Conservation (phyloP, 2,329 filamentous ascomycete genomes). For the Hymenoscyphus albidus region DNA sequence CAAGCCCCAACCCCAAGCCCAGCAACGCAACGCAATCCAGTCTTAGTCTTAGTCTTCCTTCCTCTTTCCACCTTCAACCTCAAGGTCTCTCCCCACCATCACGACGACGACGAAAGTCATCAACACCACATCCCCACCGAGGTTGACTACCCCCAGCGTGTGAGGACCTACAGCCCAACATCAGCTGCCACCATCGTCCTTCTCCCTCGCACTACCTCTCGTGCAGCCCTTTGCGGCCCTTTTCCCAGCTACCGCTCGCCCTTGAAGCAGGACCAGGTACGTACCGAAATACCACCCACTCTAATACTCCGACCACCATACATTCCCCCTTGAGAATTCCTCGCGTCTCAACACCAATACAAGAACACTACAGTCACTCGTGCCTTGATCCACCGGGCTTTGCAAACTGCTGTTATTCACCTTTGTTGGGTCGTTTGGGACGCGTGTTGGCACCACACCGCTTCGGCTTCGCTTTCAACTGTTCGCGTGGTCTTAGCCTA, state of each 20-base stretch:
- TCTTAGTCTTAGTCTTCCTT: neutral
- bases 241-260: neutral
- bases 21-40: neutral
- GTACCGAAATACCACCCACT: neutral
- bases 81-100: slow-evolving; percentile 9
- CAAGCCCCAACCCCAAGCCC: neutral
- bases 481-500: neutral
- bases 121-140: neutral
- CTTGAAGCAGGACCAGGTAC: neutral
- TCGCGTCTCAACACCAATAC: neutral
- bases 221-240: neutral
- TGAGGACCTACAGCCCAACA: neutral
- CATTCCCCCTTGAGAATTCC: neutral
- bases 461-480: neutral
- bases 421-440: neutral
- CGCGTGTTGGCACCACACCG: neutral
- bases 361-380: neutral
- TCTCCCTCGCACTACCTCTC: neutral
- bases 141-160: neutral
- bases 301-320: neutral
- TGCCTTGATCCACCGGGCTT: neutral
- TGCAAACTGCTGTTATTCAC: neutral
- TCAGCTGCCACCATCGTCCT: neutral
- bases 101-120: slow-evolving; percentile 6
- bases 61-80: neutral